Conservation (phyloP, 2,329 filamentous ascomycete genomes). For the Aspergillus terreus region DNA sequence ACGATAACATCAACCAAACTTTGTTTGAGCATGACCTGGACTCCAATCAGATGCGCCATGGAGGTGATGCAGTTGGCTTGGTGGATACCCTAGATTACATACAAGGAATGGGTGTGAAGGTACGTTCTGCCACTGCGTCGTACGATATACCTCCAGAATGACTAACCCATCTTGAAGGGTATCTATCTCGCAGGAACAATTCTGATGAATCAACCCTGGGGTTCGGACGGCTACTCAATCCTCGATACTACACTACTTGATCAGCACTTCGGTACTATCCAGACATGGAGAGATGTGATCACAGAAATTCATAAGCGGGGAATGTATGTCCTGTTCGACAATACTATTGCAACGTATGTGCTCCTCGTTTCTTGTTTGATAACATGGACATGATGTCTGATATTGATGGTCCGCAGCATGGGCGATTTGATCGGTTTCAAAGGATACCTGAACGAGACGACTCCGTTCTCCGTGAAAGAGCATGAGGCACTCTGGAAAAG, state of each 20-base stretch:
- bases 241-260: conserved; percentile 62
- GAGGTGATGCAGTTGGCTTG: conserved; percentile 57
- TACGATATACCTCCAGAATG: neutral
- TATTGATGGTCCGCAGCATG: conserved; percentile 31
- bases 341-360: conserved; percentile 60
- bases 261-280: conserved; percentile 58
- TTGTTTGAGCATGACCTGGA: conserved; percentile 58
- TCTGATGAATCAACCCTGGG: conserved; percentile 64
- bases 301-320: conserved; percentile 57
- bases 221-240: conserved; percentile 57
- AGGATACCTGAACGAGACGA: conserved; percentile 56
- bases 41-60: conserved; percentile 61
- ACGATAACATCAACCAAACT: conserved; percentile 61
- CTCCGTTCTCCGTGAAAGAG: conserved; percentile 54
- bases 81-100: conserved; percentile 61
- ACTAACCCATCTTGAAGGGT: conserved; percentile 35
- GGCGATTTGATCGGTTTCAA: conserved; percentile 62
- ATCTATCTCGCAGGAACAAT: conserved; percentile 62
- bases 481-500: conserved; percentile 58
- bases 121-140: conserved; percentile 16
- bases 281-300: conserved; percentile 56
- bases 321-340: conserved; percentile 66
- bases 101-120: conserved; percentile 62
- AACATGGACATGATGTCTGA: neutral
- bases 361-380: neutral